Percentiles rank a stretch among this genome's conserved stretches.
Evolutionary conservation across 2,329 filamentous ascomycete species (phyloP).

Genomic region (Nemania serpens): DNA sequence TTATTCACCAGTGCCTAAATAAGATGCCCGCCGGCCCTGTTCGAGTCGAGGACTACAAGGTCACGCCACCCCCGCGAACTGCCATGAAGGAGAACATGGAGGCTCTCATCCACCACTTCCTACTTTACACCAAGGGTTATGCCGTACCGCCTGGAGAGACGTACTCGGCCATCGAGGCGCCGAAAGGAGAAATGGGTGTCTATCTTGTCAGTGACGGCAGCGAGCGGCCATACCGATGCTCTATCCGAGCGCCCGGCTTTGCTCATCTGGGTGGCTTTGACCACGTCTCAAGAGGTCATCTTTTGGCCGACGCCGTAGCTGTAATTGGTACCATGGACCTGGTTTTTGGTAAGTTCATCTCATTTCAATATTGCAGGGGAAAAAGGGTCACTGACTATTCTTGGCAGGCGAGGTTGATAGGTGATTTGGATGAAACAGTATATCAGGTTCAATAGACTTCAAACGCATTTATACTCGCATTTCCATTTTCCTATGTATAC

Average conservation of each 20-base stretch:
- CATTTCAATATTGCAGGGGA: not conserved
- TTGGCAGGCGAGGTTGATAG: constrained; percentile 64
- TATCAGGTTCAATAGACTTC: not conserved
- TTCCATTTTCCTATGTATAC: constrained; percentile 39
- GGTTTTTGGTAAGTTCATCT: constrained; percentile 73
- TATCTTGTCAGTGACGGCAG: constrained; percentile 95
- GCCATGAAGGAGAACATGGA: constrained; percentile 99
- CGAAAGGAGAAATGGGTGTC: constrained; percentile 99
- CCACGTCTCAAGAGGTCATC: constrained; percentile 87
- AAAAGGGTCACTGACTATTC: constrained; percentile 41
- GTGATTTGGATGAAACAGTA: constrained; percentile 43
- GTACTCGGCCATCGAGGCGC: constrained; percentile 97
- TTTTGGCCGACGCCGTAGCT: constrained; percentile 94
- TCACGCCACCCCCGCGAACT: constrained; percentile 89
- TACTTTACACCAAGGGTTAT: constrained; percentile 98
- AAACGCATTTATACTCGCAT: constrained; percentile 25
- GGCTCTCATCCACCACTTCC: constrained; percentile 97
- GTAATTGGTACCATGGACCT: constrained; percentile 92
- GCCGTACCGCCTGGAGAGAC: constrained; percentile 96
- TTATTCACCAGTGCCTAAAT: constrained; percentile 98
- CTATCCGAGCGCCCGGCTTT: constrained; percentile 95
- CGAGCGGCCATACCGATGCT: constrained; percentile 95
- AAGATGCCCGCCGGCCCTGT: constrained; percentile 96
- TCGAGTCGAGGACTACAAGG: constrained; percentile 98
- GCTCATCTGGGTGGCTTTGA: constrained; percentile 95